phyloP scores from a whole-genome alignment of 148 eudicot species.

The Chenopodium suecicum region DNA sequence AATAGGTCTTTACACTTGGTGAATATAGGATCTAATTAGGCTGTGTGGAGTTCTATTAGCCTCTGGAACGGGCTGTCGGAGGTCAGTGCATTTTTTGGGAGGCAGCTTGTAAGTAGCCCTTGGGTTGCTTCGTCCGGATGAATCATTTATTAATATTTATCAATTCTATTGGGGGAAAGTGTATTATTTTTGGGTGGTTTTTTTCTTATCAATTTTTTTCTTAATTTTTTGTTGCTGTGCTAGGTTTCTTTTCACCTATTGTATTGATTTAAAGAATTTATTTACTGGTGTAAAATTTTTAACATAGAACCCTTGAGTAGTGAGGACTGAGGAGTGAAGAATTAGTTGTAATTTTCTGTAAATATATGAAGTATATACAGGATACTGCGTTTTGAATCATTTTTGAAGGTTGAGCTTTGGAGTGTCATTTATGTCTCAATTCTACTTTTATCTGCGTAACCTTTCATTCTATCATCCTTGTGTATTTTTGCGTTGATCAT shows the following conservation, averaged over 20 bases:
- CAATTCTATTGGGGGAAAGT: conserved; percentile 29
- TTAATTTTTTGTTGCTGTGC: background rate
- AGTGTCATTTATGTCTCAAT: background rate
- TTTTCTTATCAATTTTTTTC: background rate
- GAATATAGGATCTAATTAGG: conserved; percentile 18
- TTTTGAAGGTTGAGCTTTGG: conserved; percentile 24
- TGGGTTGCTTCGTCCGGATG: conserved; percentile 34
- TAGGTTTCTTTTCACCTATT: background rate
- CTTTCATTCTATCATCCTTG: too few relatives aligned
- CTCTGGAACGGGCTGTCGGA: conserved; percentile 33
- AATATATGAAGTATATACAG: conserved; percentile 19
- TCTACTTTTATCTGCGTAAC: background rate
- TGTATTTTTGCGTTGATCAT: too few relatives aligned
- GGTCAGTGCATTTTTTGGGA: conserved; percentile 32
- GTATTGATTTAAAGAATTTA: conserved; percentile 8
- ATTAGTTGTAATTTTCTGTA: conserved; percentile 38
- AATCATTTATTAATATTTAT: conserved; percentile 24
- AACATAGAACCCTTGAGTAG: conserved; percentile 16
- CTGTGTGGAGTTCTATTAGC: conserved; percentile 24
- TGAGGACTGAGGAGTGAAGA: conserved; percentile 27
- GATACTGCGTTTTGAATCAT: conserved; percentile 9
- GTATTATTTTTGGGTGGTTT: conserved; percentile 32
- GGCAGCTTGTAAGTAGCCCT: conserved; percentile 22
- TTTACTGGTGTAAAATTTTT: conserved; percentile 26
- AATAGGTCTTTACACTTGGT: conserved; percentile 12